A percentile compares a stretch with the other conserved stretches of the same genome.
Evolutionary conservation across 495 filamentous ascomycete species (phyloP).

Genomic region (Corynascus novoguineensis): DNA sequence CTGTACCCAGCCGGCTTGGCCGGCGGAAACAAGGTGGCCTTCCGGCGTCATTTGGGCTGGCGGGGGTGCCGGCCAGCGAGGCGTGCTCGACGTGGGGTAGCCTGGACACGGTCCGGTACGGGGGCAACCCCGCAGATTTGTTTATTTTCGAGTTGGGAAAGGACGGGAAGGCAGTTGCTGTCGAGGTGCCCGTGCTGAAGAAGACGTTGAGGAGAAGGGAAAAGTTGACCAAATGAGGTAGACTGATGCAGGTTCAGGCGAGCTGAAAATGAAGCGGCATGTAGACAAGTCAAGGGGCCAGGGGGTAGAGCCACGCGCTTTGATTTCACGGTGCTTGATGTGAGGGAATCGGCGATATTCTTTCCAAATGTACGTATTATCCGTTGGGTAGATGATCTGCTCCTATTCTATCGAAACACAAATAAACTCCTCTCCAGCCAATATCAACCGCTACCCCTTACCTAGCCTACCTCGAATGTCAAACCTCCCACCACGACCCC

Average conservation of each 20-base stretch:
- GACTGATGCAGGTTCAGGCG: no score
- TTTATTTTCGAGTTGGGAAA: slow-evolving; percentile 13
- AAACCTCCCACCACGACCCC: background rate
- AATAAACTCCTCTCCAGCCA: no score
- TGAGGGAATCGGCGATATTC: no score
- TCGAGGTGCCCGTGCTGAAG: slow-evolving; percentile 14
- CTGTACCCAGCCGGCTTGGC: slow-evolving; percentile 17
- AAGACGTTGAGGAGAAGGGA: slow-evolving; percentile 3
- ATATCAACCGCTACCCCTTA: background rate
- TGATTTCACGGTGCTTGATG: no score
- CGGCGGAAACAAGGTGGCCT: slow-evolving; percentile 1
- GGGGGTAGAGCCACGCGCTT: no score
- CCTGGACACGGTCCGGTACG: slow-evolving; percentile 5
- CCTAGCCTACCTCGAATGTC: background rate
- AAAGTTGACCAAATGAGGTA: background rate
- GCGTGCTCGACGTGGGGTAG: slow-evolving; percentile 9
- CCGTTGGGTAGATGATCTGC: no score
- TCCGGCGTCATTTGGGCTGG: slow-evolving; percentile 5
- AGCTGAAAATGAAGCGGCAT: no score
- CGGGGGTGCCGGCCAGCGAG: background rate
- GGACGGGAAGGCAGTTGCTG: slow-evolving; percentile 10
- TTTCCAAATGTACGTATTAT: no score
- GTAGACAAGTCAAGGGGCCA: no score
- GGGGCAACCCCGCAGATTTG: slow-evolving; percentile 14
- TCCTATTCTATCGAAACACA: no score